These are phyloP conservation scores for Drechmeria coniospora DNA, from an alignment of 2,329 filamentous ascomycete species.

Conservation along the genomic window DNA sequence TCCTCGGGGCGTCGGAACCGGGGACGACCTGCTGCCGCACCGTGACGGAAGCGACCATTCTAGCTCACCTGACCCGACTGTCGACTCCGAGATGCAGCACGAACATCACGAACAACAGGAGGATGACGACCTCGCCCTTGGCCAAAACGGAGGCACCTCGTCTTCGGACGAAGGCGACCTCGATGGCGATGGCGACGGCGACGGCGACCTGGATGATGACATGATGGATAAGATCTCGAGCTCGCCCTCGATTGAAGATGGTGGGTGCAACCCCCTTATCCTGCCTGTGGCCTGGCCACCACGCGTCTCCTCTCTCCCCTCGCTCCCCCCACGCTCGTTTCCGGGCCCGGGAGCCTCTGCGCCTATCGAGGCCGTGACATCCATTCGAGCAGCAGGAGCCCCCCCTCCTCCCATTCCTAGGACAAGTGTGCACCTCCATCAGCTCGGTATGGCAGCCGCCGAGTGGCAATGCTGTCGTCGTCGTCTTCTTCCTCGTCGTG, in stretches of 20 bases:
- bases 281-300: slow-evolving; percentile 25
- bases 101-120: slow-evolving; percentile 23
- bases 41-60: slow-evolving; percentile 25
- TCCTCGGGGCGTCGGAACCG: slow-evolving; percentile 23
- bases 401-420: slow-evolving; percentile 11
- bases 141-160: slow-evolving; percentile 43
- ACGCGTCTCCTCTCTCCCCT: slow-evolving; percentile 26
- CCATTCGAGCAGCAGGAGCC: slow-evolving; percentile 18
- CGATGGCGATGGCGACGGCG: slow-evolving; percentile 47
- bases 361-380: slow-evolving; percentile 11
- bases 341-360: slow-evolving; percentile 13
- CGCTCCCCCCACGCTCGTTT: slow-evolving; percentile 17
- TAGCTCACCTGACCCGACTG: slow-evolving; percentile 12
- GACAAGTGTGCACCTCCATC: slow-evolving; percentile 6
- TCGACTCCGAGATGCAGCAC: slow-evolving; percentile 17
- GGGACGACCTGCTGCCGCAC: slow-evolving; percentile 23
- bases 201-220: slow-evolving; percentile 72
- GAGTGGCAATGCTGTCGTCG: slow-evolving; percentile 14
- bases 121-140: slow-evolving; percentile 42
- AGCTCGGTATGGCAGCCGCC: slow-evolving; percentile 5
- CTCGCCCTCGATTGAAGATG: slow-evolving; percentile 97
- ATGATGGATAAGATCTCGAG: slow-evolving; percentile 98
- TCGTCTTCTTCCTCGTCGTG: slow-evolving; percentile 36
- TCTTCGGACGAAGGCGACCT: slow-evolving; percentile 46
- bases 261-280: slow-evolving; percentile 50